A percentile compares a stretch with the other conserved stretches of the same genome.
Evolutionary conservation across 2,329 filamentous ascomycete species (phyloP).

Genomic region (Penicillium olsonii): DNA sequence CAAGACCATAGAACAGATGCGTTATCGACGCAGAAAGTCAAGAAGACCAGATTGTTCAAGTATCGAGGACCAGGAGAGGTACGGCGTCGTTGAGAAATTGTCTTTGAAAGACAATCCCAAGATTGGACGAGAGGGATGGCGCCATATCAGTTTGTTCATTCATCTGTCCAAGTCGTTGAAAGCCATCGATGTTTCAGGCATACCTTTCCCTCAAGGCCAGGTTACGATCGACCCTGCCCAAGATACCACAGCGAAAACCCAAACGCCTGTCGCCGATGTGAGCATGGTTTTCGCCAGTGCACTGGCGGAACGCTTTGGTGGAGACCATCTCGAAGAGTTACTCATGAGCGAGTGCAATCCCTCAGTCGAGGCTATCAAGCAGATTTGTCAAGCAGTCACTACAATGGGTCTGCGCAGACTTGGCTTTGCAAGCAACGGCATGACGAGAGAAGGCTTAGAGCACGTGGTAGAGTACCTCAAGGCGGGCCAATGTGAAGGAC

Average conservation of each 20-base stretch:
- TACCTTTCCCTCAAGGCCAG: conserved; percentile 66
- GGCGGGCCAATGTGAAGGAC: conserved; percentile 76
- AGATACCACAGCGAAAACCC: conserved; percentile 10
- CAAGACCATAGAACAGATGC: conserved; percentile 64
- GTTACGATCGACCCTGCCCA: conserved; percentile 26
- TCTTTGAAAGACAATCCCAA: conserved; percentile 86
- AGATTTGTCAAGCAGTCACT: conserved; percentile 79
- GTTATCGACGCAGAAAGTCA: conserved; percentile 47
- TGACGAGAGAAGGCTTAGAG: conserved; percentile 71
- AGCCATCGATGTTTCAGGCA: conserved; percentile 80
- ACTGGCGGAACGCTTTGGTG: conserved; percentile 73
- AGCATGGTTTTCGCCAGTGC: conserved; percentile 71
- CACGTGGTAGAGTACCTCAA: conserved; percentile 77
- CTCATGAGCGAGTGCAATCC: conserved; percentile 79
- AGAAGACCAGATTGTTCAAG: conserved; percentile 39
- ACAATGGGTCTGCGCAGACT: conserved; percentile 76
- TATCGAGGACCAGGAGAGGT: conserved; percentile 34
- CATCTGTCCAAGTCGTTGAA: conserved; percentile 87
- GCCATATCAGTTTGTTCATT: conserved; percentile 82
- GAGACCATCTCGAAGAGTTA: conserved; percentile 75
- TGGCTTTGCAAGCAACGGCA: conserved; percentile 77
- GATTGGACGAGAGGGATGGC: conserved; percentile 85
- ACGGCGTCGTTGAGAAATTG: conserved; percentile 80
- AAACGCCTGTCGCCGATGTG: conserved; percentile 48
- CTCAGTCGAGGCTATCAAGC: conserved; percentile 68